Conservation (phyloP, 2,329 filamentous ascomycete genomes). For the Elsinoe necatrix region DNA sequence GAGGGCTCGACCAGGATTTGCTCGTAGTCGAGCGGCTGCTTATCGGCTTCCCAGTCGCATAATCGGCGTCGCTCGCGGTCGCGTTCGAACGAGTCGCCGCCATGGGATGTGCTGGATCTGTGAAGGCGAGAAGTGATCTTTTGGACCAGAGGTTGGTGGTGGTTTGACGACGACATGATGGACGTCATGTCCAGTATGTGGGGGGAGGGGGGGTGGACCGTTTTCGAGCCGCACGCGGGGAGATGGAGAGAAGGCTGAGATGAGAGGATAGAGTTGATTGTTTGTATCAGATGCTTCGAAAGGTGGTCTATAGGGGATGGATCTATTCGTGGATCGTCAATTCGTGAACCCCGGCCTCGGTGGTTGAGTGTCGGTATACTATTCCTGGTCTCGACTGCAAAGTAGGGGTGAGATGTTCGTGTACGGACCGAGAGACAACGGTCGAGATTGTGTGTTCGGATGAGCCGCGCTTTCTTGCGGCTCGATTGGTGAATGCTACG, state of each 20-base stretch:
- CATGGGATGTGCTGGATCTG: constrained; percentile 24
- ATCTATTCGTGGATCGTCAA: constrained; percentile 2
- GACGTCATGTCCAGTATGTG: constrained; percentile 11
- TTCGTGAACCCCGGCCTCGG: background rate
- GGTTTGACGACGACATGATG: constrained; percentile 14
- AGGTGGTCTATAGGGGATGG: background rate
- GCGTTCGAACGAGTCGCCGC: constrained; percentile 28
- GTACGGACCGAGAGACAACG: constrained; percentile 10
- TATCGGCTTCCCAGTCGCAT: constrained; percentile 40
- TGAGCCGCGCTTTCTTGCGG: constrained; percentile 7
- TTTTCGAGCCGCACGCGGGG: background rate
- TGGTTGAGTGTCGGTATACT: background rate
- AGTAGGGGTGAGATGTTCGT: background rate
- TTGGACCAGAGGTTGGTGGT: constrained; percentile 21
- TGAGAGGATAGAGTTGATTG: background rate
- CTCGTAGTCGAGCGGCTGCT: constrained; percentile 35
- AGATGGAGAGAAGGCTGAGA: background rate
- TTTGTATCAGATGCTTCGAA: constrained; percentile 4
- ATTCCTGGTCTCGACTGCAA: background rate
- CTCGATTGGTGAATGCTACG: constrained; percentile 2
- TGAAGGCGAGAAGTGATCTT: constrained; percentile 31
- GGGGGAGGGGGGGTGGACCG: background rate
- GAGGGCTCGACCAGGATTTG: constrained; percentile 37
- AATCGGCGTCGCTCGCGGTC: constrained; percentile 41
- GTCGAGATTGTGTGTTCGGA: constrained; percentile 2